Conservation (phyloP, 345 rosid species). For the Anastatica hierochuntica region DNA sequence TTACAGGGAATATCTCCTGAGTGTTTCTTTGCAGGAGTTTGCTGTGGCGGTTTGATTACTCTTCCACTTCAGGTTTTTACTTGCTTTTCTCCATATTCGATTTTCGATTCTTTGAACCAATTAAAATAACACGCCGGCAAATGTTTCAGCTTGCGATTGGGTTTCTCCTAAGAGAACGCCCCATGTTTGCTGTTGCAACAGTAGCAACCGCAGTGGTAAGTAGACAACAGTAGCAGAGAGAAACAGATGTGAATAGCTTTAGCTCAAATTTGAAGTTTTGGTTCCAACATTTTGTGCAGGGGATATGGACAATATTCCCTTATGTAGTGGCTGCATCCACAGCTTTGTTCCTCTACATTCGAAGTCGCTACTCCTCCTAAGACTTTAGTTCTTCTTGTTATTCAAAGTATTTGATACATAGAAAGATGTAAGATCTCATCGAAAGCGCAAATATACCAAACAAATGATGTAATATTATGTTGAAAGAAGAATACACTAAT, state of each 20-base stretch:
- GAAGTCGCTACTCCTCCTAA: constrained; percentile 9
- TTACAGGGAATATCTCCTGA: constrained; percentile 80
- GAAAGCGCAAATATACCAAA: background rate
- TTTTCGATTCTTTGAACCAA: background rate
- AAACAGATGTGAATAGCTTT: background rate
- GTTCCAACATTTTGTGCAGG: constrained; percentile 32
- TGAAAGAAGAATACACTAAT: too few species aligned
- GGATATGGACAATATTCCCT: constrained; percentile 74
- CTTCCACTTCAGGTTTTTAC: constrained; percentile 63
- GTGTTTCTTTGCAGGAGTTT: constrained; percentile 85
- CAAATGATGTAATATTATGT: too few species aligned
- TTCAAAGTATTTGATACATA: background rate
- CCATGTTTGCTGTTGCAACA: constrained; percentile 63
- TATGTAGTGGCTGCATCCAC: constrained; percentile 63
- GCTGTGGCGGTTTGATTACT: constrained; percentile 81
- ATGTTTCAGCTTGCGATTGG: constrained; percentile 57
- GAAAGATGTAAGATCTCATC: constrained; percentile 1
- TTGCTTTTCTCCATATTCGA: background rate
- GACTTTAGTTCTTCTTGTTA: background rate
- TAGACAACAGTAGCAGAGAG: background rate
- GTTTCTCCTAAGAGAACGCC: constrained; percentile 60
- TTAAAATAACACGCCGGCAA: background rate
- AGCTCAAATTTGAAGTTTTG: too few species aligned
- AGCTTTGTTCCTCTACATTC: constrained; percentile 44
- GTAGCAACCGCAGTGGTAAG: constrained; percentile 77